These are phyloP conservation scores for Pelargonium nanum DNA, from an alignment of 345 rosid species.

Conservation along the genomic window DNA sequence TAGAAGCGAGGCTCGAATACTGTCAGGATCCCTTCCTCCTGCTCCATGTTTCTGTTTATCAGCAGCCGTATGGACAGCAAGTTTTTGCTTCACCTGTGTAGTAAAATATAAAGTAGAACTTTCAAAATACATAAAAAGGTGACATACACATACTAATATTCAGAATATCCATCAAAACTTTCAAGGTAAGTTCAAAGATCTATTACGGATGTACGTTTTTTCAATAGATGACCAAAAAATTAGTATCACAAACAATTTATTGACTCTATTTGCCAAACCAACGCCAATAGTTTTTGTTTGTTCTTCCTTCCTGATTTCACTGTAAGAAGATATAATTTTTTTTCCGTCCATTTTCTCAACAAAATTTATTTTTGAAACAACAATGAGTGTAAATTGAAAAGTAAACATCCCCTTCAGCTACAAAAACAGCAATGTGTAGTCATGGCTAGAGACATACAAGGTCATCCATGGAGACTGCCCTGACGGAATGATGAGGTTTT, in stretches of 20 bases:
- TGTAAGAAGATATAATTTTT: too few species aligned
- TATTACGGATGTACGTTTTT: not conserved
- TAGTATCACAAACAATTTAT: not conserved
- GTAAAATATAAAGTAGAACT: constrained; percentile 12
- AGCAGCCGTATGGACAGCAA: constrained; percentile 31
- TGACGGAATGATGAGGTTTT: constrained; percentile 82
- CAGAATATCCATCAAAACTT: too few species aligned
- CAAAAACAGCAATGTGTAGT: not conserved
- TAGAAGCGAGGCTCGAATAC: constrained; percentile 61
- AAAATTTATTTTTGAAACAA: too few species aligned
- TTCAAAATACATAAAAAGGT: not conserved
- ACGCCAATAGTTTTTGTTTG: not conserved
- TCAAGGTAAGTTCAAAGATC: not conserved
- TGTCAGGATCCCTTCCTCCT: constrained; percentile 57
- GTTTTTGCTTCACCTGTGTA: constrained; percentile 69
- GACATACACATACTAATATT: not conserved
- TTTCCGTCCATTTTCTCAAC: not conserved
- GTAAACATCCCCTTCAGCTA: not conserved
- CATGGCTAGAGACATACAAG: constrained; percentile 43
- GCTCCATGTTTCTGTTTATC: constrained; percentile 68
- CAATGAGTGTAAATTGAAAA: not conserved
- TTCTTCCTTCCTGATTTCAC: not conserved
- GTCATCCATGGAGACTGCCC: constrained; percentile 72
- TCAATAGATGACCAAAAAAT: not conserved
- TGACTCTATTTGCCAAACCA: not conserved